phyloP scores from a whole-genome alignment of 1,139 yeast genomes.

The Candida gigantensis region DNA sequence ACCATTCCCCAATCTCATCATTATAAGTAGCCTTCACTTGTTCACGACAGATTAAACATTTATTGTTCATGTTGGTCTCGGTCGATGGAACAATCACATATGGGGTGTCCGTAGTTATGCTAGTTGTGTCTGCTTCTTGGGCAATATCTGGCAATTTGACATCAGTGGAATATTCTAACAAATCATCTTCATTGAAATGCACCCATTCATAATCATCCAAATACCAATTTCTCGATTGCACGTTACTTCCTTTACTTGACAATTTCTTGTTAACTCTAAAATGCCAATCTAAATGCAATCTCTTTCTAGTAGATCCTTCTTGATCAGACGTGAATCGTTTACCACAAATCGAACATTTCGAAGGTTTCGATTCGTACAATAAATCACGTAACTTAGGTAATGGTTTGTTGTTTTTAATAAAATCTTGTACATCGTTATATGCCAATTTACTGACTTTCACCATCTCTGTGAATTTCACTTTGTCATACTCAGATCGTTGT shows the following conservation, averaged over 20 bases:
- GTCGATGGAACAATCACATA: conserved; percentile 73
- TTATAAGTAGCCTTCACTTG: conserved; percentile 76
- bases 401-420: conserved; percentile 37
- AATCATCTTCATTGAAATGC: conserved; percentile 62
- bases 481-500: conserved; percentile 34
- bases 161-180: conserved; percentile 39
- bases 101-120: conserved; percentile 9
- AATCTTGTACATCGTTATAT: conserved; percentile 31
- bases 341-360: conserved; percentile 89
- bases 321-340: conserved; percentile 71
- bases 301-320: conserved; percentile 54
- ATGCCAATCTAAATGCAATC: conserved; percentile 92
- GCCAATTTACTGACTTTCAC: conserved; percentile 24
- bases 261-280: conserved; percentile 84
- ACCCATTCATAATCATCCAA: conserved; percentile 75
- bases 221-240: conserved; percentile 84
- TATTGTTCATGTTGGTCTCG: conserved; percentile 64
- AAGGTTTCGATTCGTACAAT: conserved; percentile 63
- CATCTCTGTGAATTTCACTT: conserved; percentile 29
- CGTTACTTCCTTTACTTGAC: conserved; percentile 38
- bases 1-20: conserved; percentile 94
- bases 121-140: conserved; percentile 17
- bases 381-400: conserved; percentile 30
- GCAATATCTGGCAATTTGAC: conserved; percentile 9
- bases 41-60: conserved; percentile 89